Evolutionary conservation across 495 filamentous ascomycete genomes (phyloP), one percentile per base, ranked within the genome.

Genomic region (Thozetella sp.): DNA sequence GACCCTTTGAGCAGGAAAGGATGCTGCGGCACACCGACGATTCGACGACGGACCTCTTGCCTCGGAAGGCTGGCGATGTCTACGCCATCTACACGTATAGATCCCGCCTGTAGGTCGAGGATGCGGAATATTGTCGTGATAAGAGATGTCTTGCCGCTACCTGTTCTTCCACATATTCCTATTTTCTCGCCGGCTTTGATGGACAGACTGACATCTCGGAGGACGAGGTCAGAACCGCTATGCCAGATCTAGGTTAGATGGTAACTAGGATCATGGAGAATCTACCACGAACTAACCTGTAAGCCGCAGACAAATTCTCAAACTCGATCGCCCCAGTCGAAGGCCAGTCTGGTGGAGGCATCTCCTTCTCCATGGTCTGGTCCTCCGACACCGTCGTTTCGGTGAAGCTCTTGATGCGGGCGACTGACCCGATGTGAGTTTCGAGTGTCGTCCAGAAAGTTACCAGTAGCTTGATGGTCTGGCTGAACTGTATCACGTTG

Each of bases 401-500:
- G 0, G 68, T 67, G 58, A 84, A 86, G 11, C 64, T 63, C 55
- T 67, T 67, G 1, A 86, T 65, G 3, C 82, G 69, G 1, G 80
- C 67, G 6, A 87, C 72, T 0, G 82, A 81, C 1, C 83, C 84
- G 24, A 86, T 71, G 0, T 77, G 82, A 1, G 76, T 83, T 57
- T 87, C 84, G 10, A 86, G 63, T n/a, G 62, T 59, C 0, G 81
- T 83, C 75, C 77, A 86, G 22, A 57, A 68, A 17, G 60, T 67
- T 20, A 82, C 74, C 9, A 69, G 62, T 26, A 80, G 61, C 59
- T 63, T 74, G 30, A 69, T 66, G 40, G 65, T 76, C 22, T 70
- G 65, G 34, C 68, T 66, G 46, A 75, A 67, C 58, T 67, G 62
- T 22, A 72, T 66, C 0, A 75, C 59, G 15, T 70, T 70, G 30